These are phyloP conservation scores for Gossypium ekmanianum DNA, from an alignment of 345 rosid species.

Conservation along the genomic window DNA sequence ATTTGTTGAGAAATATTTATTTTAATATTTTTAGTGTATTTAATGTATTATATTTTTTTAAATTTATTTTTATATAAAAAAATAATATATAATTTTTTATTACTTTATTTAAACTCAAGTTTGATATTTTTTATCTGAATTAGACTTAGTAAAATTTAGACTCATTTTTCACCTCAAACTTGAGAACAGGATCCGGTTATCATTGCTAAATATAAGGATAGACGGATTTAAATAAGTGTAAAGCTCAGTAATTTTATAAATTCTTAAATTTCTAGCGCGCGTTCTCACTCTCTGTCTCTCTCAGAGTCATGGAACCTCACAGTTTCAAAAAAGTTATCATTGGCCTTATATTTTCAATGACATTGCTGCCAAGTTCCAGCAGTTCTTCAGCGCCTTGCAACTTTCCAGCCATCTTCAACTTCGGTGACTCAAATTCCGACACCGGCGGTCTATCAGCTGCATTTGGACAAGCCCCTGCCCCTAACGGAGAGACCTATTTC, in stretches of 20 bases:
- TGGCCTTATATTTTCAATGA: neutral
- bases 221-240: too few relatives aligned
- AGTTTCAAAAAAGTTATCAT: neutral
- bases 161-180: too few relatives aligned
- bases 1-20: too few relatives aligned
- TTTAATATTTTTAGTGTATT: too few relatives aligned
- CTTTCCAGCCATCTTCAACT: conserved; percentile 69
- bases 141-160: fast-evolving
- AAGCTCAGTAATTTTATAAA: too few relatives aligned
- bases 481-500: conserved; percentile 26
- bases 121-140: too few relatives aligned
- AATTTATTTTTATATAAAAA: too few relatives aligned
- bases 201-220: too few relatives aligned
- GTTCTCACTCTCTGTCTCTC: neutral
- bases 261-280: neutral
- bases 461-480: conserved; percentile 71
- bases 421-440: conserved; percentile 45
- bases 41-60: too few relatives aligned
- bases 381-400: conserved; percentile 30
- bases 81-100: too few relatives aligned
- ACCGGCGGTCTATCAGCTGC: conserved; percentile 82
- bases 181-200: too few relatives aligned
- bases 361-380: conserved; percentile 1
- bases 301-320: neutral
- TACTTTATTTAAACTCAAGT: too few relatives aligned